phyloP scores from a whole-genome alignment of 202 grass and related monocot species.

The Dendrocalamus latiflorus region DNA sequence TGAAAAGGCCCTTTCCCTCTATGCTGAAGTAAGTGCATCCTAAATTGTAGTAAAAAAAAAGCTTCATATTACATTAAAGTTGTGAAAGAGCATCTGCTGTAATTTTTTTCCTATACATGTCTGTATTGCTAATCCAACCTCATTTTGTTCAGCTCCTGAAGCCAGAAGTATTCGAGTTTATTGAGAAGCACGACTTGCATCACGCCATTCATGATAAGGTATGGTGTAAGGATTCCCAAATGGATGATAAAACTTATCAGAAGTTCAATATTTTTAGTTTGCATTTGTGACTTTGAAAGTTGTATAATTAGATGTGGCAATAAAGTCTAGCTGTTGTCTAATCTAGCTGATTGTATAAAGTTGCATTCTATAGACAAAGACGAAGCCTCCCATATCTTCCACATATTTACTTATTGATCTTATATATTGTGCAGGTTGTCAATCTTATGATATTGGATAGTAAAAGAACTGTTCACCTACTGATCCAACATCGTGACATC shows the following conservation, averaged over 20 bases:
- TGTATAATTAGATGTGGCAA: neutral
- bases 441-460: too few relatives aligned
- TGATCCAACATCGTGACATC: too few relatives aligned
- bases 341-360: neutral
- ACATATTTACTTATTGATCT: neutral
- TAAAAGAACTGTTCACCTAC: too few relatives aligned
- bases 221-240: slow-evolving; percentile 15
- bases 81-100: neutral
- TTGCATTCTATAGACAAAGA: too few relatives aligned
- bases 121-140: slow-evolving; percentile 16
- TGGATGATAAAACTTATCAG: neutral
- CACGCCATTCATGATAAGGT: slow-evolving; percentile 80
- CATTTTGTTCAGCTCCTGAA: slow-evolving; percentile 69
- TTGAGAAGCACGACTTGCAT: slow-evolving; percentile 81
- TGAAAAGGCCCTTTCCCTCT: slow-evolving; percentile 79
- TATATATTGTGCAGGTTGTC: slow-evolving; percentile 54
- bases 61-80: neutral
- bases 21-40: slow-evolving; percentile 81
- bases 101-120: slow-evolving; percentile 18
- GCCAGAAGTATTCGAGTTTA: slow-evolving; percentile 83
- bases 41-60: slow-evolving; percentile 22
- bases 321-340: neutral
- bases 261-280: neutral
- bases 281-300: too few relatives aligned
- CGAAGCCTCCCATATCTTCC: neutral